Conservation (phyloP, 495 filamentous ascomycete species). For the Neurospora tetrasperma region DNA sequence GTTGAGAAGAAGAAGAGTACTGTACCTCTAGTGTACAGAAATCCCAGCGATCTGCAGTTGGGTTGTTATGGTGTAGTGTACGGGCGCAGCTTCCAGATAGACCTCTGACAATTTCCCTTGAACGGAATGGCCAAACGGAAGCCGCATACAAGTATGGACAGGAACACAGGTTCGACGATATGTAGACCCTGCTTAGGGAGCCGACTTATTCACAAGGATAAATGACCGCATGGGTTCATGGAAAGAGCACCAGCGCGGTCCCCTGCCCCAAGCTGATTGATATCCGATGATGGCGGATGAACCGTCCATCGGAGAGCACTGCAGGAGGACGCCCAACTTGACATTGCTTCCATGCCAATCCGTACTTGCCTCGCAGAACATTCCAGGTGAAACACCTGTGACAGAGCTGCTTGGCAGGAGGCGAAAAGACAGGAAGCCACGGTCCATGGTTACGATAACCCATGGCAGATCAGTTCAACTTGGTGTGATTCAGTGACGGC, state of each 20-base stretch:
- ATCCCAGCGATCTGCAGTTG: too few species aligned
- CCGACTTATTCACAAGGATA: neutral
- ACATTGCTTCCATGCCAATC: neutral
- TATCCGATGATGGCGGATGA: neutral
- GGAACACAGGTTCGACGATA: neutral
- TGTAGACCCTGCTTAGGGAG: neutral
- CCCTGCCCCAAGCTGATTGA: neutral
- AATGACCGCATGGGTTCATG: neutral
- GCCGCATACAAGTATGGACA: neutral
- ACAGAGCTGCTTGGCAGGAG: neutral
- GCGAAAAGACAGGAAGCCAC: neutral
- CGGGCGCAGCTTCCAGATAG: neutral
- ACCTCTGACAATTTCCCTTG: neutral
- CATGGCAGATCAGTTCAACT: neutral
- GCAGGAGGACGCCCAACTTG: neutral
- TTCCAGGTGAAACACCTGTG: neutral
- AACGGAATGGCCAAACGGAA: neutral
- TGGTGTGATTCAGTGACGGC: neutral
- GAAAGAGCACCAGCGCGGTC: neutral
- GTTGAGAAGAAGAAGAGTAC: too few species aligned
- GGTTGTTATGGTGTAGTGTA: too few species aligned
- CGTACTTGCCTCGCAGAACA: neutral
- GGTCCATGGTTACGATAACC: neutral
- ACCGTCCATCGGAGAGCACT: neutral
- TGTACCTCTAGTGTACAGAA: too few species aligned